Conservation (phyloP, 345 rosid species). For the Populus euphratica region DNA sequence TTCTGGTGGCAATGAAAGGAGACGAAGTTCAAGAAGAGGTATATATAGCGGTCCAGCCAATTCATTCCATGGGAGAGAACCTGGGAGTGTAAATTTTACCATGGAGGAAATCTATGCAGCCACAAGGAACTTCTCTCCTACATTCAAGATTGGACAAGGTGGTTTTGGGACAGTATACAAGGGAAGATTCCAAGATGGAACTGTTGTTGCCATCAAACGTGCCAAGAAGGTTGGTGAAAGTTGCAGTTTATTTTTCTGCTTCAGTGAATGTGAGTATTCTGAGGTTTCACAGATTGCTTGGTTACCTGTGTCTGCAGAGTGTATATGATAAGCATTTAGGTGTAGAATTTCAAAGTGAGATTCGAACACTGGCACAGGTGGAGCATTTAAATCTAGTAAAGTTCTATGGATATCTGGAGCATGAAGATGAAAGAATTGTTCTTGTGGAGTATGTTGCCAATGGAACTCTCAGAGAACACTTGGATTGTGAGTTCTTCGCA, state of each 20-base stretch:
- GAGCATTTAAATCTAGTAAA: conserved; percentile 82
- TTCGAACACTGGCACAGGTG: conserved; percentile 64
- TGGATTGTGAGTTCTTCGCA: conserved; percentile 62
- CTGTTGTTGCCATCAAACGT: conserved; percentile 70
- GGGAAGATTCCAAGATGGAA: conserved; percentile 77
- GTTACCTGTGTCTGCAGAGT: conserved; percentile 47
- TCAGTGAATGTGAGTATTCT: background rate
- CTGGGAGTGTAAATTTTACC: conserved; percentile 49
- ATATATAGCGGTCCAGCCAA: conserved; percentile 28
- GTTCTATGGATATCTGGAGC: conserved; percentile 66
- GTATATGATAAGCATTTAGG: conserved; percentile 69
- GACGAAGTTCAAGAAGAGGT: conserved; percentile 40
- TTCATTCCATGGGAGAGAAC: conserved; percentile 33
- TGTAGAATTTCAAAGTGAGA: conserved; percentile 73
- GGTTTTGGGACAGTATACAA: conserved; percentile 89
- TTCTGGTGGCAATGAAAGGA: conserved; percentile 39
- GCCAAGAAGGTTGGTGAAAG: conserved; percentile 64
- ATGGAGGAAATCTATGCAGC: conserved; percentile 62
- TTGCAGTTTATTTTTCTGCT: background rate
- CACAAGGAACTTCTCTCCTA: conserved; percentile 72
- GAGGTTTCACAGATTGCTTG: background rate
- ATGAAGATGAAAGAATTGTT: conserved; percentile 67
- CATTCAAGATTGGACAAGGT: conserved; percentile 85
- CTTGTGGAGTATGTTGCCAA: conserved; percentile 79
- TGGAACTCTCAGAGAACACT: conserved; percentile 87